Percentiles rank a stretch among this genome's conserved stretches.
Conservation (phyloP, 2,329 filamentous ascomycete genomes). For the Aspergillus floridensis region DNA sequence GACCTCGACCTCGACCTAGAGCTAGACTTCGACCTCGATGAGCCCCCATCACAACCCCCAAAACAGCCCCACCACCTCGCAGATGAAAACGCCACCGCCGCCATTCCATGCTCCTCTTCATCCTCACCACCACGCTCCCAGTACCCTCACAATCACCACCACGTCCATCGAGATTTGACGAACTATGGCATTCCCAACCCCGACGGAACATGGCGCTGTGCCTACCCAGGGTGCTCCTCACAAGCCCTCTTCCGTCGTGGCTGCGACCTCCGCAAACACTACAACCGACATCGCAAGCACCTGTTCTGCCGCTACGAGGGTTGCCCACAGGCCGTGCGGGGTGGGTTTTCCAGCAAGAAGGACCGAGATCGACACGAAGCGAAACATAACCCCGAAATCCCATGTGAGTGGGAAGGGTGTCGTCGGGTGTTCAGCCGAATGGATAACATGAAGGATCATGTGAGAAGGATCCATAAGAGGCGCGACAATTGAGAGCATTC, state of each 20-base stretch:
- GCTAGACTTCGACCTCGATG: neutral
- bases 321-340: constrained; percentile 56
- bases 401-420: constrained; percentile 59
- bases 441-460: constrained; percentile 60
- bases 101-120: neutral
- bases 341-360: constrained; percentile 63
- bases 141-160: constrained; percentile 7
- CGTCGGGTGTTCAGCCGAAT: constrained; percentile 59
- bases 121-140: constrained; percentile 2
- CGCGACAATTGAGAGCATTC: constrained; percentile 4
- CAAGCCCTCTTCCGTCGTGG: constrained; percentile 57
- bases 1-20: constrained; percentile 5
- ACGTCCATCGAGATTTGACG: constrained; percentile 23
- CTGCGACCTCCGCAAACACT: constrained; percentile 62
- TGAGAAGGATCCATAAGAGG: constrained; percentile 43
- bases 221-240: constrained; percentile 59
- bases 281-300: constrained; percentile 60
- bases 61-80: neutral
- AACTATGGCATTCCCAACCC: constrained; percentile 32
- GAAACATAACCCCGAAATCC: constrained; percentile 60
- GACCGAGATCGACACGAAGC: constrained; percentile 61
- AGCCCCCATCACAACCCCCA: neutral
- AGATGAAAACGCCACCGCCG: neutral
- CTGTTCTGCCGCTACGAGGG: constrained; percentile 60
- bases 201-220: constrained; percentile 55